A percentile compares a stretch with the other conserved stretches of the same genome.
These are phyloP conservation scores for Fusarium sp. DNA, from an alignment of 2,329 filamentous ascomycete genomes.

Conservation along the genomic window DNA sequence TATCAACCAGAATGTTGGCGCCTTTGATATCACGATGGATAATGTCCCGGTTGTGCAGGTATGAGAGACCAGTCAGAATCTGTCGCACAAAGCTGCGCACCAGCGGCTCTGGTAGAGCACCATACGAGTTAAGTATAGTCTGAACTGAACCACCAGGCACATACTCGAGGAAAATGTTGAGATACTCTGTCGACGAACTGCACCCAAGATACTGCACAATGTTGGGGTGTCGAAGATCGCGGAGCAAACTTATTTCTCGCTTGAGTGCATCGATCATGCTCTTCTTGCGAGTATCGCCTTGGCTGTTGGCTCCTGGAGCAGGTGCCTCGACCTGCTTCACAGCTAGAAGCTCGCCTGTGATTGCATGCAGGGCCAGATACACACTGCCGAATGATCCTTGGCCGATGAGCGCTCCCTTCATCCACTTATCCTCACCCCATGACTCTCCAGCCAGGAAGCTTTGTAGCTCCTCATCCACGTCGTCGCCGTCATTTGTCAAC, in stretches of 20 bases:
- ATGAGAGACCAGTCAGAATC: constrained; percentile 91
- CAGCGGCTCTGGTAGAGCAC: constrained; percentile 90
- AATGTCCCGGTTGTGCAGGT: constrained; percentile 93
- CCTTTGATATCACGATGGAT: constrained; percentile 99
- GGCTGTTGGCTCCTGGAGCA: constrained; percentile 79
- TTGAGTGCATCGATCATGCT: constrained; percentile 98
- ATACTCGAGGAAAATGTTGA: constrained; percentile 99
- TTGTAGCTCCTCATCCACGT: constrained; percentile 87
- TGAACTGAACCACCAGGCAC: constrained; percentile 97
- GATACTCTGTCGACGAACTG: constrained; percentile 87
- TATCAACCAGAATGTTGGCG: constrained; percentile 98
- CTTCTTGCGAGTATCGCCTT: constrained; percentile 92
- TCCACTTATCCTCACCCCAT: constrained; percentile 98
- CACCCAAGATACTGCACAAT: constrained; percentile 99
- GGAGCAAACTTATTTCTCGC: constrained; percentile 93
- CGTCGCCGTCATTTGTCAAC: constrained; percentile 90
- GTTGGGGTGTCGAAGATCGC: constrained; percentile 94
- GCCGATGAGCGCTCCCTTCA: constrained; percentile 97
- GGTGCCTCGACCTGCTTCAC: constrained; percentile 98
- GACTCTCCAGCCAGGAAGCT: constrained; percentile 93
- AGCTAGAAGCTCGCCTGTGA: constrained; percentile 96
- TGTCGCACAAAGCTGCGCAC: constrained; percentile 97
- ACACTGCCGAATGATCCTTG: constrained; percentile 97
- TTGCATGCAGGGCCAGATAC: constrained; percentile 92
- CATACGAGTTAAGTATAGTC: constrained; percentile 98